Evolutionary conservation across 306 rosid species (phyloP).

Genomic region (Astragalus glycyphyllos): DNA sequence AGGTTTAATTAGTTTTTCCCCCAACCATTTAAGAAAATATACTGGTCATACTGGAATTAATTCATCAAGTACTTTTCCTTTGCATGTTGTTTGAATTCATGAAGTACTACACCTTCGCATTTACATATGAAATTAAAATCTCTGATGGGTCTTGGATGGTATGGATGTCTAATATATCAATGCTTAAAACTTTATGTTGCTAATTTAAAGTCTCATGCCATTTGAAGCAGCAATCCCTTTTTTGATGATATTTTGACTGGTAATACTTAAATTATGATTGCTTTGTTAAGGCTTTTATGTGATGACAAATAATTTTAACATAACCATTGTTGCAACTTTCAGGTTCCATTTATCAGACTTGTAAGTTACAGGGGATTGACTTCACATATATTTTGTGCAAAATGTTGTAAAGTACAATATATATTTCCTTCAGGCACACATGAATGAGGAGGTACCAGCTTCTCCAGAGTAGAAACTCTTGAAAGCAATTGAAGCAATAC

Average conservation of each 20-base stretch:
- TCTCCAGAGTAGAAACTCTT: too few species aligned
- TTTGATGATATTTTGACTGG: constrained; percentile 28
- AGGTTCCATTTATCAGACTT: constrained; percentile 91
- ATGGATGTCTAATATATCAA: constrained; percentile 7
- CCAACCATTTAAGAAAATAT: constrained; percentile 20
- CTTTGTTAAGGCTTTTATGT: constrained; percentile 17
- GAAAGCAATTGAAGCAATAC: too few species aligned
- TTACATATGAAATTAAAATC: neutral
- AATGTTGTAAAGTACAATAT: too few species aligned
- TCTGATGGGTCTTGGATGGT: constrained; percentile 19
- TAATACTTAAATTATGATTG: constrained; percentile 22
- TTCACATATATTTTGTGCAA: constrained; percentile 82
- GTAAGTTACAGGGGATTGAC: constrained; percentile 87
- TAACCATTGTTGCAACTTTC: constrained; percentile 46
- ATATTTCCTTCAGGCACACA: too few species aligned
- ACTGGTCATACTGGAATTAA: constrained; percentile 6
- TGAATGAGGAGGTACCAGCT: too few species aligned
- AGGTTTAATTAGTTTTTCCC: neutral
- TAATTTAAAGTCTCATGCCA: constrained; percentile 24
- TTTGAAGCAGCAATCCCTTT: neutral
- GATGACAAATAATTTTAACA: constrained; percentile 29
- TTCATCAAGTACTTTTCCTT: too few species aligned
- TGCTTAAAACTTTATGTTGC: constrained; percentile 22
- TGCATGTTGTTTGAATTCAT: neutral
- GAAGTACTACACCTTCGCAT: constrained; percentile 3